Evolutionary conservation across 257 asterid species (phyloP), one percentile per base, ranked within the genome.

Genomic region (Nicotiana tabacum): DNA sequence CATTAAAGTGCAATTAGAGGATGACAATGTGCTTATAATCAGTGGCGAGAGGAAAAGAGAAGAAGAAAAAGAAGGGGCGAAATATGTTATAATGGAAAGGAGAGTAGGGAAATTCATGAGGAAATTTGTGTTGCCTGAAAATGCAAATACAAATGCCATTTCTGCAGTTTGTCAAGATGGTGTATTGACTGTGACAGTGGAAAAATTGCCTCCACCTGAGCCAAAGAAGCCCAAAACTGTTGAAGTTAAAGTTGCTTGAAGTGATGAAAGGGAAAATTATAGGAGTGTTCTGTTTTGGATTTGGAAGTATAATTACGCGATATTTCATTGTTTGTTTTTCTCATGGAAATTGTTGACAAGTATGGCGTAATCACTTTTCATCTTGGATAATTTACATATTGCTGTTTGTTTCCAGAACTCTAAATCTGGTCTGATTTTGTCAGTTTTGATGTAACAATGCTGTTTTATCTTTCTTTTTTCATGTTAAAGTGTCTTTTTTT

Each of bases 31-130:
- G 10, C 83, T 90, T 4, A 58, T 86, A 4, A 83, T 86, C 10
- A 85, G 86, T 62, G 93, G 93, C 10, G 92, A 89, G 86, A 80
- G 91, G 55, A 89, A 83, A 84, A 72, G 87, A 48, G 89, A 86
- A 60, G 89, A 86, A 48, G 89, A 91, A 82, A 85, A 86, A 33
- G 87, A 88, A 13, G 90, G 87, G 3, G 90, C 32, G 0, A 88
- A 83, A 84, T 88, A 81, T 55, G 77, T 88, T 58, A 84, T 84
- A 16, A 90, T 88, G 94, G 94, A 90, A 81, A 85, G 92, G 81
- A 66, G 89, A 48, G 64, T 89, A 2, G 91, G 92, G 6, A 90
- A 89, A 60, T 86, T 90, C 5, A 85, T 84, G 90, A 56, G 90
- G 91, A 89, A 88, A 57, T 90, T 90, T 29, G 86, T 57, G 55